phyloP scores from a whole-genome alignment of 371 early-diverging fungal species.

The Umbelopsis sp. region DNA sequence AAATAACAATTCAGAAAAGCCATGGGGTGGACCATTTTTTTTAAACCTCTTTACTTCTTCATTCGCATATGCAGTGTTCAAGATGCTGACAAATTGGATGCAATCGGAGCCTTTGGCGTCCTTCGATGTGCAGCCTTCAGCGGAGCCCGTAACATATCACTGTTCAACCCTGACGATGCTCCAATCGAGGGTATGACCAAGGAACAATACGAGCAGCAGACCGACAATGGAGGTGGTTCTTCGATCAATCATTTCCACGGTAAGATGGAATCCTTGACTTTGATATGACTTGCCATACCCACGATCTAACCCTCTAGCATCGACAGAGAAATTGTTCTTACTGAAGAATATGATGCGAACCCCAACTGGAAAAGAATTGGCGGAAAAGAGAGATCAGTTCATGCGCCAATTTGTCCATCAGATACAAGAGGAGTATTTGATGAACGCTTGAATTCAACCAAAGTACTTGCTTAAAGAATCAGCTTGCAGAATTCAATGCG shows the following conservation, averaged over 20 bases:
- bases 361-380: conserved; percentile 52
- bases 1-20: too few relatives aligned
- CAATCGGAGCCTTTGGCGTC: conserved; percentile 82
- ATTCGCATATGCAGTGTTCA: conserved; percentile 56
- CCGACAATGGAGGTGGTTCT: conserved; percentile 46
- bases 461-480: not conserved
- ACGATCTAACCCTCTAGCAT: too few relatives aligned
- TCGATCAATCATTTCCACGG: conserved; percentile 75
- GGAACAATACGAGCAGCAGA: conserved; percentile 56
- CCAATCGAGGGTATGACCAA: conserved; percentile 56
- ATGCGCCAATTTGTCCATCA: conserved; percentile 59
- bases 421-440: conserved; percentile 49
- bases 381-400: conserved; percentile 52
- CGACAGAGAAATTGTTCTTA: conserved; percentile 64
- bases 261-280: conserved; percentile 22
- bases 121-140: conserved; percentile 77
- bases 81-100: conserved; percentile 84
- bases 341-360: conserved; percentile 67
- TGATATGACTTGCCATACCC: too few relatives aligned
- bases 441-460: conserved; percentile 3
- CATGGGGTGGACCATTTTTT: too few relatives aligned
- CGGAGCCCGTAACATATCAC: conserved; percentile 63
- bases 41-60: too few relatives aligned
- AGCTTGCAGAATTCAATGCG: not conserved
- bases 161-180: conserved; percentile 60